Conservation (phyloP, 768 basidiomycete genomes). For the Gelatoporia subvermispora region DNA sequence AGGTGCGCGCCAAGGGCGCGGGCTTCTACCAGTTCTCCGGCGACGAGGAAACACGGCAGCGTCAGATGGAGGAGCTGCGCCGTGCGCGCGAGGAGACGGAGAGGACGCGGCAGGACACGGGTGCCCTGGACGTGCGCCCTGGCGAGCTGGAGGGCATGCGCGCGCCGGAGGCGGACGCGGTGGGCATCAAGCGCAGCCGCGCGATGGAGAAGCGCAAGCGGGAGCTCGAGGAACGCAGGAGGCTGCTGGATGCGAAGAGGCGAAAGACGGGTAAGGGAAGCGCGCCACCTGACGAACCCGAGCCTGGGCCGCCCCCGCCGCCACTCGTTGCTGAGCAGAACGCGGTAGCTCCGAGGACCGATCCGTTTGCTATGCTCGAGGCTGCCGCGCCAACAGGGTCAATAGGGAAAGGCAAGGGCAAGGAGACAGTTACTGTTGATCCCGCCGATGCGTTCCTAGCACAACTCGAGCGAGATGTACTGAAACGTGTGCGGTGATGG, state of each 20-base stretch:
- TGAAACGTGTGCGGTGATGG: constrained; percentile 24
- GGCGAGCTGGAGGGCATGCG: constrained; percentile 81
- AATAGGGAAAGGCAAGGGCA: constrained; percentile 15
- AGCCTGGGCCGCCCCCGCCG: constrained; percentile 2
- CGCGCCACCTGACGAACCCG: background rate
- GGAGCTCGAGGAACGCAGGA: constrained; percentile 63
- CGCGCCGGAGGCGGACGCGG: constrained; percentile 21
- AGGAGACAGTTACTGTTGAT: constrained; percentile 17
- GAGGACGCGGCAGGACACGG: constrained; percentile 50
- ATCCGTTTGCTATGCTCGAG: constrained; percentile 53
- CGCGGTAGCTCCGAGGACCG: constrained; percentile 11
- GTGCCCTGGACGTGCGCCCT: constrained; percentile 54
- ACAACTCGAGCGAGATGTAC: constrained; percentile 58
- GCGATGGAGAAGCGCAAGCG: constrained; percentile 71
- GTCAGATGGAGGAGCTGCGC: constrained; percentile 82
- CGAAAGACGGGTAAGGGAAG: constrained; percentile 38
- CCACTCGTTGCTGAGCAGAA: background rate
- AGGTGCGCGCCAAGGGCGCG: constrained; percentile 86
- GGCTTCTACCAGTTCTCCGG: constrained; percentile 88
- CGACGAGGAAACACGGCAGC: constrained; percentile 72
- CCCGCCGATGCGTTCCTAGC: constrained; percentile 66
- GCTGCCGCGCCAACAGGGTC: constrained; percentile 15
- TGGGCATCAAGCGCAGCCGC: constrained; percentile 35
- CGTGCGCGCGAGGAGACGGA: constrained; percentile 68
- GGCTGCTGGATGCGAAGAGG: constrained; percentile 61